Percentiles rank a stretch among this genome's conserved stretches.
Conservation (phyloP, 2,329 filamentous ascomycete genomes). For the Penicillium hordei region DNA sequence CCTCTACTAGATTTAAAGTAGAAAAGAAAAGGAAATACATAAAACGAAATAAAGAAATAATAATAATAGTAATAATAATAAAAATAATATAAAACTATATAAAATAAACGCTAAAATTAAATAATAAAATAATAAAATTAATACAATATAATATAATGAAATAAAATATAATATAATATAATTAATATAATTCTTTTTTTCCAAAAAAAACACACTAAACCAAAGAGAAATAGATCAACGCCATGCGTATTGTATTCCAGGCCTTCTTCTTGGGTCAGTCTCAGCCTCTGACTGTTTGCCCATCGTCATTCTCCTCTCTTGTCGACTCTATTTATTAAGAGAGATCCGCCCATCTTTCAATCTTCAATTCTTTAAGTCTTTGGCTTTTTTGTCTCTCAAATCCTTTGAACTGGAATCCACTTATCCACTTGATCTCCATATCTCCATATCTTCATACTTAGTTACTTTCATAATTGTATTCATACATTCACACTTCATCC, state of each 20-base stretch:
- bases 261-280: constrained; percentile 25
- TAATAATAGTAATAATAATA: constrained; percentile 8
- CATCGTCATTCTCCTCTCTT: constrained; percentile 13
- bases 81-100: constrained; percentile 1
- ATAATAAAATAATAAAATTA: constrained; percentile 10
- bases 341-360: constrained; percentile 8
- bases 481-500: neutral
- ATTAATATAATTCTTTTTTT: neutral
- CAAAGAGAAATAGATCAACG: constrained; percentile 13
- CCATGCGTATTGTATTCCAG: constrained; percentile 18
- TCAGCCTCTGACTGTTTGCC: constrained; percentile 26
- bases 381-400: neutral
- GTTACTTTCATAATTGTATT: neutral
- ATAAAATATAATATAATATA: constrained; percentile 2
- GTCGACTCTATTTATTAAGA: constrained; percentile 12
- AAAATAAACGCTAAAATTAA: constrained; percentile 5
- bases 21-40: constrained; percentile 1
- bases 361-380: constrained; percentile 14
- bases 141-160: neutral
- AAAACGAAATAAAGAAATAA: constrained; percentile 6
- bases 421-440: constrained; percentile 3
- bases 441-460: constrained; percentile 7
- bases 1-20: constrained; percentile 2
- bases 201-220: neutral
- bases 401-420: neutral